These are phyloP conservation scores for Scutellaria galericulata DNA, from an alignment of 257 asterid species.

Conservation along the genomic window DNA sequence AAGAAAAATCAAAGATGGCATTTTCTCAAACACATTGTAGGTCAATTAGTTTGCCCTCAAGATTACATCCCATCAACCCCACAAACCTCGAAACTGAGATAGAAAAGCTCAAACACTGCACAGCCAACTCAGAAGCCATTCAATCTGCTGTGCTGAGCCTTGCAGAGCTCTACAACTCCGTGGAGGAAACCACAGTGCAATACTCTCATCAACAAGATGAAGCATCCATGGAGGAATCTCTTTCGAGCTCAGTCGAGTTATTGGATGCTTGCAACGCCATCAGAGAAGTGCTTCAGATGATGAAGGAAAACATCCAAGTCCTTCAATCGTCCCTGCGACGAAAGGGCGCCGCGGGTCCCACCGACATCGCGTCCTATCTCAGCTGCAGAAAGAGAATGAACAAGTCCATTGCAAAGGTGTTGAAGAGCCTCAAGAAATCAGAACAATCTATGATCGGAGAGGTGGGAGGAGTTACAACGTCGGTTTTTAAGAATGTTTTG, in stretches of 20 bases:
- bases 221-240: slow-evolving; percentile 42
- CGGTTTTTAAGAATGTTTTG: slow-evolving; percentile 47
- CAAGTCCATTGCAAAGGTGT: slow-evolving; percentile 44
- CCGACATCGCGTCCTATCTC: slow-evolving; percentile 31
- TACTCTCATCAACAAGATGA: slow-evolving; percentile 26
- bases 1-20: slow-evolving; percentile 38
- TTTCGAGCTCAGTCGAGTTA: slow-evolving; percentile 41
- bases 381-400: slow-evolving; percentile 47
- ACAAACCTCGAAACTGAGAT: slow-evolving; percentile 32
- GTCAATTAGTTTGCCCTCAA: slow-evolving; percentile 54
- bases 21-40: slow-evolving; percentile 34
- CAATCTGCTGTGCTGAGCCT: slow-evolving; percentile 42
- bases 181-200: slow-evolving; percentile 26
- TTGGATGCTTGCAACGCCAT: slow-evolving; percentile 53
- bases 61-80: slow-evolving; percentile 30
- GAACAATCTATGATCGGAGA: slow-evolving; percentile 32
- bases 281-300: slow-evolving; percentile 47
- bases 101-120: slow-evolving; percentile 35
- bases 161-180: slow-evolving; percentile 43
- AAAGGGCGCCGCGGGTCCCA: slow-evolving; percentile 44
- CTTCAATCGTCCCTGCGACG: slow-evolving; percentile 60
- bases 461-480: slow-evolving; percentile 37
- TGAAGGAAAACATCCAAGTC: slow-evolving; percentile 50
- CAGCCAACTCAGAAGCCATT: slow-evolving; percentile 38
- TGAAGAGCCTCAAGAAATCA: slow-evolving; percentile 39